Base-by-base conservation (phyloP, 2,329 filamentous ascomycete genomes). In the Ilyonectria mors-panacis region DNA sequence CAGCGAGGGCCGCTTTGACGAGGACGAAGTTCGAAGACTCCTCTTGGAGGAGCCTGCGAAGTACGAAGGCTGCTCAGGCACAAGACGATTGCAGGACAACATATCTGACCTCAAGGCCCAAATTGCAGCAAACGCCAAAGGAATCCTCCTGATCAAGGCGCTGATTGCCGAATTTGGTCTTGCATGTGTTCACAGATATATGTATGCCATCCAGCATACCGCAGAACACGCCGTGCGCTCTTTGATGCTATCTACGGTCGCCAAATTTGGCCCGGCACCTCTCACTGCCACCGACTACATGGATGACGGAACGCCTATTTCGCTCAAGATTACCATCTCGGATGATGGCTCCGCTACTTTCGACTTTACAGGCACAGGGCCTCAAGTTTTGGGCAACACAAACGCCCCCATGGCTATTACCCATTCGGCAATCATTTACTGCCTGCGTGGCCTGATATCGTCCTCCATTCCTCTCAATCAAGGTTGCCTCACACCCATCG, bases 81-180 rank as follows among this genome's bases (percentile, higher is more conserved):
- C 79, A 1, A 84, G 94, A 21, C 94, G 93, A 75, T 83, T 96
- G 0, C 90, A 88, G 6, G 94, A 97, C 78, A 97, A 97, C 75
- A 85, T 97, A 68, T 94, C 94, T 51, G 94, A 97, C 76, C 85
- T 97, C 21, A 95, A 95, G 79, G 94, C 94, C 0, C 93, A 95
- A 75, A 91, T 96, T 2, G 94, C 94, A 0, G 93, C 93, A 3
- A 97, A 97, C 76, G 92, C 94, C 70, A 94, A 94, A 71, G 94
- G 94, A 6, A 96, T 96, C 70, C 89, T 89, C 55, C 82, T 95
- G 23, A 96, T 97, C 71, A 88, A 87, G 56, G 86, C 87, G 0
- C 83, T 96, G 2, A 94, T 97, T 71, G 86, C 88, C 19, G 94
- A 96, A 74, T 96, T 95, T 73, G 91, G 91, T 17, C 90, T 94